phyloP scores from a whole-genome alignment of 1,284 basidiomycete species.

The Tetrapyrgos nigripes region DNA sequence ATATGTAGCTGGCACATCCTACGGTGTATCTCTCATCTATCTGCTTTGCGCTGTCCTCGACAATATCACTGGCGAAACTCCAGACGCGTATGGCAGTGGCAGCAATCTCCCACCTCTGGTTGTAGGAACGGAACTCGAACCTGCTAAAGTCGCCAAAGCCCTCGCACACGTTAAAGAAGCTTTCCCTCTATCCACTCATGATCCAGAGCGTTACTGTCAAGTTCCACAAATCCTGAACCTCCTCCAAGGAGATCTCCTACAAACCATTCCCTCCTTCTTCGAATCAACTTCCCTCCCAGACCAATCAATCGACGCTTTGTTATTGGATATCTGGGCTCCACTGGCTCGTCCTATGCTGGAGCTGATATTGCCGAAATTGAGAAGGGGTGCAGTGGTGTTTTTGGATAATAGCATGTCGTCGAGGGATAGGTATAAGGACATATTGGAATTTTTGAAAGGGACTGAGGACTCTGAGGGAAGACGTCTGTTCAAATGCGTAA shows the following conservation, averaged over 20 bases:
- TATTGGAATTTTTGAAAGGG: conserved; percentile 5
- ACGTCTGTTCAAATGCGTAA: not conserved
- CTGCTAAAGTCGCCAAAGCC: conserved; percentile 6
- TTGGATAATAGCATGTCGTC: conserved; percentile 7
- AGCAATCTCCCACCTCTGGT: conserved; percentile 4
- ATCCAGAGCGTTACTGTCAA: too few relatives aligned
- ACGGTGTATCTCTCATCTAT: conserved; percentile 15
- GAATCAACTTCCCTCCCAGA: conserved; percentile 3
- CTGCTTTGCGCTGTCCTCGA: conserved; percentile 14
- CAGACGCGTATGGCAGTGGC: not conserved
- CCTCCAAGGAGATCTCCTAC: conserved; percentile 7
- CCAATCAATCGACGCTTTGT: conserved; percentile 5
- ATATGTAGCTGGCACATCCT: conserved; percentile 15
- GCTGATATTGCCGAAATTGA: conserved; percentile 13
- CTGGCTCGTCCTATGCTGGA: conserved; percentile 15
- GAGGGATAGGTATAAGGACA: conserved; percentile 3
- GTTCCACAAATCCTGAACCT: conserved; percentile 2
- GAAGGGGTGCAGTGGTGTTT: conserved; percentile 11
- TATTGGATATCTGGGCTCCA: conserved; percentile 13
- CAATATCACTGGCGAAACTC: not conserved
- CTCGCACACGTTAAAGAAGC: conserved; percentile 4
- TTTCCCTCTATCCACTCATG: too few relatives aligned
- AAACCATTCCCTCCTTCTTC: conserved; percentile 1
- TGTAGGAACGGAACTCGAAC: conserved; percentile 17
- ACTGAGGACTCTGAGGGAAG: not conserved